These are phyloP conservation scores for Leishmania turanica DNA, from an alignment of 208 protist species.

Conservation along the genomic window DNA sequence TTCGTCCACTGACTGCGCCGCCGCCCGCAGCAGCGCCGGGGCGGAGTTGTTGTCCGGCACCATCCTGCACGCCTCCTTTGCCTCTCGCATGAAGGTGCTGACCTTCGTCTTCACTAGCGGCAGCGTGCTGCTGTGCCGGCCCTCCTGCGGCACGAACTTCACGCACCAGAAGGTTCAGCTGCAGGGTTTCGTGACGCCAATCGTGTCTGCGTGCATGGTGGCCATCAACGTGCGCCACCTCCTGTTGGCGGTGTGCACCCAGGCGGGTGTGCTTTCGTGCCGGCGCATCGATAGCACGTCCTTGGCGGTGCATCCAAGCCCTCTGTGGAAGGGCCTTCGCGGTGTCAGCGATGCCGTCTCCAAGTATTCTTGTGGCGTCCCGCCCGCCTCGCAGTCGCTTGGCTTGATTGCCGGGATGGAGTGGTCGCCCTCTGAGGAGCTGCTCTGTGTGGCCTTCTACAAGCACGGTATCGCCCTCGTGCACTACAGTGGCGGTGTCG, in stretches of 20 bases:
- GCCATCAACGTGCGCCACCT: constrained; percentile 57
- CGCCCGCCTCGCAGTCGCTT: constrained; percentile 9
- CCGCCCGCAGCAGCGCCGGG: background rate
- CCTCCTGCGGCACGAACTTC: constrained; percentile 54
- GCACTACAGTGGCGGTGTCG: constrained; percentile 68
- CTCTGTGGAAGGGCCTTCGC: constrained; percentile 58
- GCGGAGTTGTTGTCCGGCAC: constrained; percentile 27
- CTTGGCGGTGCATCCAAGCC: constrained; percentile 24
- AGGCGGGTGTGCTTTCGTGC: constrained; percentile 57
- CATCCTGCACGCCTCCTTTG: constrained; percentile 54
- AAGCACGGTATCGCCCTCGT: constrained; percentile 56
- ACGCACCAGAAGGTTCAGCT: constrained; percentile 40
- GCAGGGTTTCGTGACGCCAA: constrained; percentile 34
- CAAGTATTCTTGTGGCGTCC: background rate
- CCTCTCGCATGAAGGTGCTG: constrained; percentile 37
- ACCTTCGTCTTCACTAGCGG: constrained; percentile 64
- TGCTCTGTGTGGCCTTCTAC: constrained; percentile 70
- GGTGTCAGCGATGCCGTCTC: constrained; percentile 30
- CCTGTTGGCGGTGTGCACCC: constrained; percentile 60
- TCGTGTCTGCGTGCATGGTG: constrained; percentile 35
- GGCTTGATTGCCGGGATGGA: constrained; percentile 53
- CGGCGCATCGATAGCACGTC: constrained; percentile 30
- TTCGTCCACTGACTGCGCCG: background rate
- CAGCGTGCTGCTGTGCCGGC: constrained; percentile 45
- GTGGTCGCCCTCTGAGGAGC: constrained; percentile 60